Evolutionary conservation across 495 filamentous ascomycete genomes (phyloP).

Genomic region (Podospora pseudocomata): DNA sequence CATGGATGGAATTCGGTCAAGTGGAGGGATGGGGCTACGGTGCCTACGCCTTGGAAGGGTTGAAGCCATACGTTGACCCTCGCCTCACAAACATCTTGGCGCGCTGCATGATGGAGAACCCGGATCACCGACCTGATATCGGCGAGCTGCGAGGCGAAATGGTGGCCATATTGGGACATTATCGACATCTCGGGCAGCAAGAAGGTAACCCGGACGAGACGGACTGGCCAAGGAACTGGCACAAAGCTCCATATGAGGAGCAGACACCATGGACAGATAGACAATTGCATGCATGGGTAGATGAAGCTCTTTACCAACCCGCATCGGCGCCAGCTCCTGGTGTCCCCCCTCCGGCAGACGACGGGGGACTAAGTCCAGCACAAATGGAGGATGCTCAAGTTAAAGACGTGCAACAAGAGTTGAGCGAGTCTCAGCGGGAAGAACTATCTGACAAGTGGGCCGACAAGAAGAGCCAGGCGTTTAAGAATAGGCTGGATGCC

Average conservation of each 20-base stretch:
- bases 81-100: background rate
- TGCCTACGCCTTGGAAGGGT: background rate
- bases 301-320: background rate
- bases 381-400: no score
- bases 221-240: background rate
- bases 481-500: no score
- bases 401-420: no score
- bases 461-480: no score
- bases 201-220: background rate
- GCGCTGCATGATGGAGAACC: background rate
- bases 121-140: background rate
- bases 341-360: no score
- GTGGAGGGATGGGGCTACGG: background rate
- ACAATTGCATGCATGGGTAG: background rate
- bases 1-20: background rate
- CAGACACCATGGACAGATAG: background rate
- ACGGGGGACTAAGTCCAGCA: background rate
- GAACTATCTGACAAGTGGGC: no score
- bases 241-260: background rate
- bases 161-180: background rate
- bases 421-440: no score
- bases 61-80: background rate
- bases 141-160: background rate
- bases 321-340: background rate
- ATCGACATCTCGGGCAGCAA: background rate